A percentile compares a stretch with the other conserved stretches of the same genome.
These are phyloP conservation scores for Dioscorea dumetorum DNA, from an alignment of 106 monocot species.

Conservation along the genomic window DNA sequence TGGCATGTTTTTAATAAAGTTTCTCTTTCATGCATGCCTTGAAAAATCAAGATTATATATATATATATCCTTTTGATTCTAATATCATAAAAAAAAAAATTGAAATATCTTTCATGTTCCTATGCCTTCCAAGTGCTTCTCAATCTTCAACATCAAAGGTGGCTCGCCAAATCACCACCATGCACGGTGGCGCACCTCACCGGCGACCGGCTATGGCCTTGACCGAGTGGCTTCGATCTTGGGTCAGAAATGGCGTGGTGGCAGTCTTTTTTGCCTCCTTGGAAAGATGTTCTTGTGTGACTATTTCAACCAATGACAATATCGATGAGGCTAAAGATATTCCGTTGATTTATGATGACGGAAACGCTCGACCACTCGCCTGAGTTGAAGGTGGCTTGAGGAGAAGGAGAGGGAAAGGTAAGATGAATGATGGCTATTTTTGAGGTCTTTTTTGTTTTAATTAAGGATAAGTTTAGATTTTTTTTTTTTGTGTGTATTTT, in stretches of 20 bases:
- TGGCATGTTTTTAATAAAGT: no score
- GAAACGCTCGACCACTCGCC: neutral
- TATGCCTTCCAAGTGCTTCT: neutral
- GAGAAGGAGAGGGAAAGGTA: neutral
- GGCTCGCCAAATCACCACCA: neutral
- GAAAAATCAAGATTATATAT: no score
- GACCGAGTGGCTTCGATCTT: neutral
- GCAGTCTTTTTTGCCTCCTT: no score
- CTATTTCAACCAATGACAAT: neutral
- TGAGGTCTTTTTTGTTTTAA: neutral
- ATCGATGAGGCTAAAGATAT: neutral
- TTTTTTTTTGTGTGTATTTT: no score
- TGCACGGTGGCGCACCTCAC: neutral
- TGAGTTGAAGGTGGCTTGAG: neutral
- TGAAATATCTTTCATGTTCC: no score
- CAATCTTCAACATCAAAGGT: neutral
- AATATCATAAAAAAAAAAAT: no score
- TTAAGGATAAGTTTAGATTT: no score
- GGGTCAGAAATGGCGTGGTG: conserved; percentile 2
- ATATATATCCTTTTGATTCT: no score
- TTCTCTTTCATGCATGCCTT: no score
- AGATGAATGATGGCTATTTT: neutral
- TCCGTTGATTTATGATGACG: neutral
- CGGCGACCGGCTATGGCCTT: neutral
- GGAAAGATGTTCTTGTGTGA: no score